These are phyloP conservation scores for Aphanomyces stellatus DNA, from an alignment of 352 stramenopile genomes.

Conservation along the genomic window DNA sequence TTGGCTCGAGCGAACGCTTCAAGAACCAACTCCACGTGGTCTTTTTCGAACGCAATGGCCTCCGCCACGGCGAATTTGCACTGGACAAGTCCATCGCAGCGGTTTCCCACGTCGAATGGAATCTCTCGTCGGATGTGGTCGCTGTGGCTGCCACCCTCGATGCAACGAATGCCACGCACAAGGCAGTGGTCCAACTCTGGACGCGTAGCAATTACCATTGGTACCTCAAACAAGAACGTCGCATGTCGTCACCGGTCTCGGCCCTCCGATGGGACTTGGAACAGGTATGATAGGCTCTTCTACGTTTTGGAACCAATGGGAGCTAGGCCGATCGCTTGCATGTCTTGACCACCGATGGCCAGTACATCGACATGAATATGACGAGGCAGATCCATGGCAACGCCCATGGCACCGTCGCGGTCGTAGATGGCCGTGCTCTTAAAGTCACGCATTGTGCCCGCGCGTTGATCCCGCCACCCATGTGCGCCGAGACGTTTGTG, in stretches of 20 bases:
- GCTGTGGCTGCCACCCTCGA: slow-evolving; percentile 36
- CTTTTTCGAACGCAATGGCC: slow-evolving; percentile 79
- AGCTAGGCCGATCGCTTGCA: not conserved
- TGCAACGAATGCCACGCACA: not conserved
- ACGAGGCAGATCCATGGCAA: not conserved
- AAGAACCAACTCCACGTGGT: slow-evolving; percentile 51
- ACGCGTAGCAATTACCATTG: slow-evolving; percentile 77
- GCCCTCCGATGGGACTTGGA: slow-evolving; percentile 54
- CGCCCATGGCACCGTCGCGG: slow-evolving; percentile 20
- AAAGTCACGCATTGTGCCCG: slow-evolving; percentile 61
- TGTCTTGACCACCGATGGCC: not conserved
- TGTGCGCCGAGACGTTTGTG: slow-evolving; percentile 41
- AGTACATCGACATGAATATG: not conserved
- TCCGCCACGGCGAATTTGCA: slow-evolving; percentile 69
- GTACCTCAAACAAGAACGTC: slow-evolving; percentile 70
- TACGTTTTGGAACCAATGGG: not conserved
- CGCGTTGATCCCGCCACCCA: slow-evolving; percentile 52
- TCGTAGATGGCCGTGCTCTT: slow-evolving; percentile 50
- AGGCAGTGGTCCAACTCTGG: slow-evolving; percentile 53
- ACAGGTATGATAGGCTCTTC: slow-evolving; percentile 7
- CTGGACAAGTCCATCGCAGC: slow-evolving; percentile 24
- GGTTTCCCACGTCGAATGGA: slow-evolving; percentile 44
- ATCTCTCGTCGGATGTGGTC: slow-evolving; percentile 55
- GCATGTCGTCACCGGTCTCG: slow-evolving; percentile 25
- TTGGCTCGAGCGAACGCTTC: slow-evolving; percentile 51